Percentiles rank a stretch among this genome's conserved stretches.
phyloP scores from a whole-genome alignment of 2,329 filamentous ascomycete species.

The Hypoxylon sp. region DNA sequence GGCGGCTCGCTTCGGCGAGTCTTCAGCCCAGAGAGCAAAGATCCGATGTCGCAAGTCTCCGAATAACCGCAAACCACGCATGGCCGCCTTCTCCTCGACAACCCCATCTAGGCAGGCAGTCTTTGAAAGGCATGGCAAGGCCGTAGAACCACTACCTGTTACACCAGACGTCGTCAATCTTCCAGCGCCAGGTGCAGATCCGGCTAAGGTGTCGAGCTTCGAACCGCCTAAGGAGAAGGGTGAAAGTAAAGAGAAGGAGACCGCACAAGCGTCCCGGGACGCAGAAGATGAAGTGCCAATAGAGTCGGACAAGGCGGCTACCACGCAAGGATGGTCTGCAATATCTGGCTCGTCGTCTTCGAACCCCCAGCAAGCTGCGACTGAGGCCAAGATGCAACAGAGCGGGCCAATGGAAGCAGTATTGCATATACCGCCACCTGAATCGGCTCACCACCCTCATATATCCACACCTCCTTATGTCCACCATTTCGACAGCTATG shows the following conservation, averaged over 20 bases:
- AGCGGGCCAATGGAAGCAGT: constrained; percentile 68
- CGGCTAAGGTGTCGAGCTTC: constrained; percentile 37
- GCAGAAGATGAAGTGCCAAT: constrained; percentile 25
- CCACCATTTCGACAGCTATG: constrained; percentile 97
- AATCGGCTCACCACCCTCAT: constrained; percentile 65
- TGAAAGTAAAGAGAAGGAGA: constrained; percentile 37
- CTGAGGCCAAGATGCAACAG: constrained; percentile 58
- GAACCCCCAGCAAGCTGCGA: constrained; percentile 53
- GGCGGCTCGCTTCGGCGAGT: constrained; percentile 63
- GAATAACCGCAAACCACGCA: constrained; percentile 48
- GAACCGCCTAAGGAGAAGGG: constrained; percentile 37
- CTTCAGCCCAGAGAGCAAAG: constrained; percentile 61
- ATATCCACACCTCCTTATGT: constrained; percentile 84
- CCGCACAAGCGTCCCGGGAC: constrained; percentile 24
- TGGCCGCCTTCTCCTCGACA: constrained; percentile 58
- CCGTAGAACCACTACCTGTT: constrained; percentile 66
- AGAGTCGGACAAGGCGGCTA: constrained; percentile 27
- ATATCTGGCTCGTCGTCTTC: constrained; percentile 42
- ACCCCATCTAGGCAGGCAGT: constrained; percentile 58
- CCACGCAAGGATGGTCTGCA: constrained; percentile 23
- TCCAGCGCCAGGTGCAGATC: constrained; percentile 44
- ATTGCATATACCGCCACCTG: constrained; percentile 58
- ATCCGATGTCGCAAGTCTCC: constrained; percentile 55
- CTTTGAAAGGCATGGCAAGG: constrained; percentile 73
- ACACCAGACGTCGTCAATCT: constrained; percentile 51